These are phyloP conservation scores for Arthrinium phaeospermum DNA, from an alignment of 2,329 filamentous ascomycete species.

Conservation along the genomic window DNA sequence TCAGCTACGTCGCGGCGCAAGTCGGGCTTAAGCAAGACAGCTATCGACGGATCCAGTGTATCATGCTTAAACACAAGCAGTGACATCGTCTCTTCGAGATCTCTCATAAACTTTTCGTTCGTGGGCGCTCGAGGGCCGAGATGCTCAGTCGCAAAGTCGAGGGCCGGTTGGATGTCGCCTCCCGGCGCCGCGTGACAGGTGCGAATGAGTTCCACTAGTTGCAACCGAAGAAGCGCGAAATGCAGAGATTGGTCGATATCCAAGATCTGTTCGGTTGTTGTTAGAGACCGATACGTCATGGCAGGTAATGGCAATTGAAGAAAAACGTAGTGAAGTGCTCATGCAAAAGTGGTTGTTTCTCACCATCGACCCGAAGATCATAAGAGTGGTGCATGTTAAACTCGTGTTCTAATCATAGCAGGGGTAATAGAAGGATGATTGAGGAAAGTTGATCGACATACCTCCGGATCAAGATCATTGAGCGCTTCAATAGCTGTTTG, in stretches of 20 bases:
- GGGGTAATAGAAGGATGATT: slow-evolving; percentile 18
- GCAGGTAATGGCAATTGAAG: not conserved
- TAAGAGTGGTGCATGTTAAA: slow-evolving; percentile 99
- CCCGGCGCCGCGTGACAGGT: slow-evolving; percentile 68
- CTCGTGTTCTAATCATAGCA: slow-evolving; percentile 90
- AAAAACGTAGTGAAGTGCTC: slow-evolving; percentile 52
- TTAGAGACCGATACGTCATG: not conserved
- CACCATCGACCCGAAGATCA: slow-evolving; percentile 86
- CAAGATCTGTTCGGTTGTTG: slow-evolving; percentile 69
- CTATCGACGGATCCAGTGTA: slow-evolving; percentile 75
- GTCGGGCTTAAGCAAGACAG: slow-evolving; percentile 77
- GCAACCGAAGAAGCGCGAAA: slow-evolving; percentile 86
- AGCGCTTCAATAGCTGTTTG: slow-evolving; percentile 83
- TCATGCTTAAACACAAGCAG: slow-evolving; percentile 88
- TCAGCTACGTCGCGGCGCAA: slow-evolving; percentile 85
- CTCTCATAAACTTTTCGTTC: slow-evolving; percentile 80
- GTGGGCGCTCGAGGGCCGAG: slow-evolving; percentile 86
- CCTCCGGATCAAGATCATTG: slow-evolving; percentile 90
- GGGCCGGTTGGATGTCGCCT: slow-evolving; percentile 77
- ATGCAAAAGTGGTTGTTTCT: slow-evolving; percentile 79
- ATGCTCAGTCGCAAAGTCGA: slow-evolving; percentile 87
- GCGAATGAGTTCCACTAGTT: slow-evolving; percentile 92
- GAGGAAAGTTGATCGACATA: slow-evolving; percentile 54
- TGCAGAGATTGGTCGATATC: slow-evolving; percentile 84
- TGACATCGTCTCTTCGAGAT: slow-evolving; percentile 91